phyloP scores from a whole-genome alignment of 2,329 filamentous ascomycete species.

The Furcasterigmium furcatum region DNA sequence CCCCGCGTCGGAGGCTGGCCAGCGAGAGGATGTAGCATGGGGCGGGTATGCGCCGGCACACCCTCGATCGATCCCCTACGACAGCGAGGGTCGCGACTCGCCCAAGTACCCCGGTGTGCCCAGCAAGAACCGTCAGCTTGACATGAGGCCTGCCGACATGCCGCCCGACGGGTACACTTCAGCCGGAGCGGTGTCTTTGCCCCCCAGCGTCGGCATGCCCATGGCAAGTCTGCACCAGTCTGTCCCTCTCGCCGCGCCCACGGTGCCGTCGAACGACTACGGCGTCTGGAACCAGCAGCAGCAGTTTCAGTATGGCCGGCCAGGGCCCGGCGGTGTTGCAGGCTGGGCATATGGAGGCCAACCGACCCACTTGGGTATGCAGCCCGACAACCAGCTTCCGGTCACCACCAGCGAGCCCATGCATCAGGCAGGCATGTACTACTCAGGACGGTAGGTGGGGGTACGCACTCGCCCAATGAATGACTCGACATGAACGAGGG shows the following conservation, averaged over 20 bases:
- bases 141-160: background rate
- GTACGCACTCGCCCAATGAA: no score
- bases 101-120: constrained; percentile 36
- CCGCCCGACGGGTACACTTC: background rate
- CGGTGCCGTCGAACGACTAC: constrained; percentile 31
- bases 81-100: constrained; percentile 36
- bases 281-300: constrained; percentile 38
- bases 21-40: constrained; percentile 44
- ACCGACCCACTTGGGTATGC: background rate
- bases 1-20: constrained; percentile 30
- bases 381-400: constrained; percentile 16
- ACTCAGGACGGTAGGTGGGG: constrained; percentile 19
- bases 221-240: background rate
- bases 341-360: constrained; percentile 31
- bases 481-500: no score
- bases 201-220: background rate
- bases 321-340: constrained; percentile 24
- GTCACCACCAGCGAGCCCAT: constrained; percentile 17
- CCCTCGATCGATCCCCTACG: constrained; percentile 45
- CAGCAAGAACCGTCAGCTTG: constrained; percentile 23
- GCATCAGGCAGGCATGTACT: constrained; percentile 25
- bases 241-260: background rate
- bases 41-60: constrained; percentile 35
- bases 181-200: background rate
- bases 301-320: constrained; percentile 35